These are phyloP conservation scores for Colletotrichum coccodes DNA, from an alignment of 2,329 filamentous ascomycete genomes.

Conservation along the genomic window DNA sequence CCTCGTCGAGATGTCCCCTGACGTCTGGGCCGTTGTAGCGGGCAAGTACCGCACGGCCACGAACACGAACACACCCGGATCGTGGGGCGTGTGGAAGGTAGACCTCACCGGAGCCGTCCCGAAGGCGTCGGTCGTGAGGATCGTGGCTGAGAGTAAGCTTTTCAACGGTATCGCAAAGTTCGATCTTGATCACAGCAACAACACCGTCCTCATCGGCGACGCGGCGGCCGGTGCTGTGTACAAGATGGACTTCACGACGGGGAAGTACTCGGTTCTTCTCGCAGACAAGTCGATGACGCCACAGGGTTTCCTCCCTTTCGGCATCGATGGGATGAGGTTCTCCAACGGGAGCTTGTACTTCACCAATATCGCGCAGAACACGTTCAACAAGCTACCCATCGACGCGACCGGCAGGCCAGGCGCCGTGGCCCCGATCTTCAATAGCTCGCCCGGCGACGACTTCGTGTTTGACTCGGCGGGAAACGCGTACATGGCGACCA, in stretches of 20 bases:
- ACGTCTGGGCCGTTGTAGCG: constrained; percentile 43
- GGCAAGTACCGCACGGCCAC: constrained; percentile 35
- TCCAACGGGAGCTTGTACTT: constrained; percentile 39
- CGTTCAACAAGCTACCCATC: constrained; percentile 43
- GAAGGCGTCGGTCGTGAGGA: not conserved
- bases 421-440: not conserved
- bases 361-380: constrained; percentile 48
- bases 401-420: constrained; percentile 6
- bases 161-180: not conserved
- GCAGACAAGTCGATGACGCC: constrained; percentile 18
- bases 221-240: not conserved
- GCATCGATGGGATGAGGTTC: constrained; percentile 39
- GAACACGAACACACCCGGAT: not conserved
- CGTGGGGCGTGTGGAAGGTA: not conserved
- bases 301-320: constrained; percentile 9
- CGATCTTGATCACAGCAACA: not conserved
- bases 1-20: constrained; percentile 43
- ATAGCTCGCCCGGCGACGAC: constrained; percentile 10
- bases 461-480: constrained; percentile 2
- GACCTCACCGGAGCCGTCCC: not conserved
- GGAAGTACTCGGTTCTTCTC: not conserved
- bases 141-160: not conserved
- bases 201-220: not conserved
- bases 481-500: constrained; percentile 9
- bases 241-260: not conserved